Evolutionary conservation across 768 basidiomycete genomes (phyloP), one percentile per base, ranked within the genome.

Genomic region (Paxillus involutus): DNA sequence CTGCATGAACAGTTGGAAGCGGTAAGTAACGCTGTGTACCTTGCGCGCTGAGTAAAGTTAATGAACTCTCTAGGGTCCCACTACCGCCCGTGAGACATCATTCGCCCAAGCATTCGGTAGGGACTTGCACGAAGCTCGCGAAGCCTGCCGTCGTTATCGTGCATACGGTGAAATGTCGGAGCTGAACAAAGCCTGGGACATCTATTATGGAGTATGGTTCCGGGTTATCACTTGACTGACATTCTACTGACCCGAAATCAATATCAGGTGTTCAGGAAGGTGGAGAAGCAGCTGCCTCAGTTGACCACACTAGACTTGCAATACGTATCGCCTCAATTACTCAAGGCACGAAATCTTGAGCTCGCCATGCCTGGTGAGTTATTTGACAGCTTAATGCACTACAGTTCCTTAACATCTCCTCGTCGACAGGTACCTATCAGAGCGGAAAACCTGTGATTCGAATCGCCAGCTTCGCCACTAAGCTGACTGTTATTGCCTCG

Each of bases 181-280:
- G 66, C 75, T 99, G 44, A 97, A 98, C 67, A 92, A 90, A 65
- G 97, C 97, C 32, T 99, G 97, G 97, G 97, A 98, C 64, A 94
- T 98, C 26, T 99, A 99, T 71, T 99, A 98, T 64, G 85, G 84
- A 45, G 94, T 93, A 65, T 58, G 86, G 19, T 40, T 35, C 14
- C 41, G 1, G 5, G 70, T n/a, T 19, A 4, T 36, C 9, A 12
- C 40, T 30, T 33, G 36, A 13, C 16, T 19, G 48, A 49, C 36
- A 17, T 12, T 37, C 46, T 33, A 35, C 36, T 53, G 19, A 59
- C 47, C 41, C 36, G 29, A 44, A 55, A 12, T 12, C 14, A 16
- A 40, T 42, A 39, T 6, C 59, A 95, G 91, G 90, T 98, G 32
- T 98, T 98, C 80, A 91, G 92, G 72, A 93, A 91, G 69, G 86